phyloP scores from a whole-genome alignment of 139 green algal species.

The Deuterostichococcus epilithicus region DNA sequence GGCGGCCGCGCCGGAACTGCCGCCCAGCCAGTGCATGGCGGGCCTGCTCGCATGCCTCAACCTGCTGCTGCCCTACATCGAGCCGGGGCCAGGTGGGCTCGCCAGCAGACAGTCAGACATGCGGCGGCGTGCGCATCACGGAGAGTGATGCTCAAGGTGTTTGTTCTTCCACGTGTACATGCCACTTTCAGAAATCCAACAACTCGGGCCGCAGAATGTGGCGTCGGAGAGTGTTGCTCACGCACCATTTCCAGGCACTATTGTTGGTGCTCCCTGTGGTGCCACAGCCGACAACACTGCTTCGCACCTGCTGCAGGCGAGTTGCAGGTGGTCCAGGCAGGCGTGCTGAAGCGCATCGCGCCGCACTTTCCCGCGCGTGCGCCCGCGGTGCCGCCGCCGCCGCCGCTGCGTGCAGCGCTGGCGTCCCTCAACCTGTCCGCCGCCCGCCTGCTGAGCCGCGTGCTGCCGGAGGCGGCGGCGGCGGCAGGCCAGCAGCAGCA shows the following conservation, averaged over 20 bases:
- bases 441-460: slow-evolving; percentile 40
- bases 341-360: slow-evolving; percentile 22
- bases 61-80: slow-evolving; percentile 20
- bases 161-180: too few relatives aligned
- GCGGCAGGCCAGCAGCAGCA: background rate
- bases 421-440: slow-evolving; percentile 46
- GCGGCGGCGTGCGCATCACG: too few relatives aligned
- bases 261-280: too few relatives aligned
- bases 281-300: too few relatives aligned
- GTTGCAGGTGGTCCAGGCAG: background rate
- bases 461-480: slow-evolving; percentile 20
- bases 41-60: slow-evolving; percentile 19
- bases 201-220: too few relatives aligned
- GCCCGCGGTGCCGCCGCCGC: slow-evolving; percentile 9
- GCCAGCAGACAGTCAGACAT: too few relatives aligned
- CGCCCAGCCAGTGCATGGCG: slow-evolving; percentile 18
- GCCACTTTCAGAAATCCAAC: too few relatives aligned
- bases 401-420: slow-evolving; percentile 35
- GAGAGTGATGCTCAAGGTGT: too few relatives aligned
- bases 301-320: too few relatives aligned
- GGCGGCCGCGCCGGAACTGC: slow-evolving; percentile 31
- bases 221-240: too few relatives aligned
- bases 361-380: slow-evolving; percentile 35
- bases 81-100: background rate
- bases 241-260: too few relatives aligned